Base-by-base conservation (phyloP, 805 yeast species). In the Kodamaea leandrae region DNA sequence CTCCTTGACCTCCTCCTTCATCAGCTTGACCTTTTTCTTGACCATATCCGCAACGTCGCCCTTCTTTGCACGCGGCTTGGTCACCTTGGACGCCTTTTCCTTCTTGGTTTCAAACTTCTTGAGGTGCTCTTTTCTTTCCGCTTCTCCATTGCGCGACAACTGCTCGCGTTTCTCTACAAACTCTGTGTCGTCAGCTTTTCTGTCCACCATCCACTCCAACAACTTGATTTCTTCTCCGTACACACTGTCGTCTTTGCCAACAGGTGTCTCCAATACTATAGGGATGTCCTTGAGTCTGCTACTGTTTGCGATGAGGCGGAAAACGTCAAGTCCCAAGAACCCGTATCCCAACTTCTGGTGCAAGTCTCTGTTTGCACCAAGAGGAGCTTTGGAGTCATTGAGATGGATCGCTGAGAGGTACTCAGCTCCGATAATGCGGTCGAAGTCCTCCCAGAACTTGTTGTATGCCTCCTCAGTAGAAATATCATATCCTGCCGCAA, bases 401-500 rank as follows among this genome's bases (percentile, higher is more conserved):
- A 93, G 64, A 64, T 93, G 99, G 36, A 93, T 75, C 1, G 95
- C 90, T 17, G 80, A 64, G 35, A 93, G 65, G 58, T 85, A 88
- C 48, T 86, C 64, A 53, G 75, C 68, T 0, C 99, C 99, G 14
- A 93, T 72, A 6, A 74, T 68, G 5, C 70, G 59, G 54, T 90
- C 97, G 61, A 86, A 93, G 28, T 80, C 64, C 4, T 67, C 60
- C 95, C 96, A 85, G 60, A 93, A 90, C 32, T 64, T 63, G 7
- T 72, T 68, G 64, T 81, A 86, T 10, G 66, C 57, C 21, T 71
- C 78, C 44, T 73, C 74, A 13, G 74, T 73, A n/a, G 81, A 64
- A 34, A 93, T 73, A 57, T 93, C 97, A 58, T 86, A 90, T 1
- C 99, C 99, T 1, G 98, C 96, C 1, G 98, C 96, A 69, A 86